Evolutionary conservation across 2,329 filamentous ascomycete species (phyloP), one percentile per base, ranked within the genome.

Genomic region (Tolypocladium paradoxum): DNA sequence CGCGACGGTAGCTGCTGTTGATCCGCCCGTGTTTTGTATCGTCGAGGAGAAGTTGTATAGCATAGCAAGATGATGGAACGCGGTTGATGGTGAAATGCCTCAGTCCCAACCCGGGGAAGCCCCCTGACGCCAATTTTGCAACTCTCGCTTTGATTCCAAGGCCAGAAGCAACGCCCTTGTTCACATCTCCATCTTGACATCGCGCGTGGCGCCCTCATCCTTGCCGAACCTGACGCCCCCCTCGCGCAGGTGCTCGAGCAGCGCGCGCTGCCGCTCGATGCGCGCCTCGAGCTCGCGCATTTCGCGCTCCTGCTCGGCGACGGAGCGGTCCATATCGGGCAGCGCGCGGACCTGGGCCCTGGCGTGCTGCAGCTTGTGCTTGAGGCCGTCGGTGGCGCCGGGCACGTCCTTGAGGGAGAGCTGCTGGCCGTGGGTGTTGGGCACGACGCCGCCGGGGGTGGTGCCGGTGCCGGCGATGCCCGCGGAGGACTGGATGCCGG

Each of bases 281-380:
- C 78, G 76, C 48, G 73, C 76, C 70, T 90, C 82, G 47, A 91
- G 73, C 60, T 82, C 77, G 37, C 62, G 67, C 22, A 91, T 86
- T 73, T 92, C 88, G 16, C 75, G 76, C 60, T 85, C 76, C 71
- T 92, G 88, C 65, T 90, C 85, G 53, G 76, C 76, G 16, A 85
- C 71, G 6, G 74, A 78, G 51, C 87, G 77, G 20, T 81, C 73
- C 65, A 92, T 81, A 69, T 91, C 88, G 11, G 85, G 86, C 60
- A 93, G 68, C 31, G 74, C 73, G 63, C 77, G 76, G 51, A 90
- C 74, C 60, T 84, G 80, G 35, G 75, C 77, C 49, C 87, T 78
- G 49, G 91, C 90, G 60, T 85, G 85, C 67, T 90, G 86, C 54
- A 97, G 80, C 69, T 89, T 88, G 69, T 91, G 84, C 69, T 89